Conservation (phyloP, 106 monocot species). For the Dendrobium catenatum region DNA sequence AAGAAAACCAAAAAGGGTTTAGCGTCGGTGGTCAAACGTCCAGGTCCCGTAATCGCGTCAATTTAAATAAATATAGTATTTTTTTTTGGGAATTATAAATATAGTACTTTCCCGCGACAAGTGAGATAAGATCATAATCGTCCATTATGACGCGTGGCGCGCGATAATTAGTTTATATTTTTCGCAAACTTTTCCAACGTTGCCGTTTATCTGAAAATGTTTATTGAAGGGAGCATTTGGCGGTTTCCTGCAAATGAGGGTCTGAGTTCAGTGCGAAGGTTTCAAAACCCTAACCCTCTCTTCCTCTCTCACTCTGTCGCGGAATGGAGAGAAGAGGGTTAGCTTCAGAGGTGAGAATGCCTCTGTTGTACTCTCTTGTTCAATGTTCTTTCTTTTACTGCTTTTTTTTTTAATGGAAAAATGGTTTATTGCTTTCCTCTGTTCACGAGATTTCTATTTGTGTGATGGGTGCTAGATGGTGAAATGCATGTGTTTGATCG, state of each 20-base stretch:
- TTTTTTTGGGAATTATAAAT: no score
- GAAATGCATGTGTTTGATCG: not conserved
- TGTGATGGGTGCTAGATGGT: not conserved
- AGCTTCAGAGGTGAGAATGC: not conserved
- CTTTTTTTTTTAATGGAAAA: not conserved
- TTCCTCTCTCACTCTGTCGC: not conserved
- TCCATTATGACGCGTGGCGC: not conserved
- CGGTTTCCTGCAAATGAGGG: not conserved
- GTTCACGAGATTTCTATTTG: not conserved
- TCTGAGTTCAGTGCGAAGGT: not conserved
- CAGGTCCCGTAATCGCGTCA: no score
- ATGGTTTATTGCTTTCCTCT: not conserved
- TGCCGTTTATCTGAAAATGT: not conserved
- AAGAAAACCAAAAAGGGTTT: no score
- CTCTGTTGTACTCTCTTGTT: not conserved
- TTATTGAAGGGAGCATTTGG: no score
- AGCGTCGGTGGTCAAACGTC: no score
- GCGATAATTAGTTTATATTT: not conserved
- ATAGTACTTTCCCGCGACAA: no score
- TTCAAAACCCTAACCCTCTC: not conserved
- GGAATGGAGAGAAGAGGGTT: not conserved
- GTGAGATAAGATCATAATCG: not conserved
- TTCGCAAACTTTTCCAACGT: not conserved
- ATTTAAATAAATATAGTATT: no score
- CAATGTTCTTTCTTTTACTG: not conserved